Evolutionary conservation across 352 stramenopile genomes (phyloP), one percentile per base, ranked within the genome.

Genomic region (Phytophthora quininea): DNA sequence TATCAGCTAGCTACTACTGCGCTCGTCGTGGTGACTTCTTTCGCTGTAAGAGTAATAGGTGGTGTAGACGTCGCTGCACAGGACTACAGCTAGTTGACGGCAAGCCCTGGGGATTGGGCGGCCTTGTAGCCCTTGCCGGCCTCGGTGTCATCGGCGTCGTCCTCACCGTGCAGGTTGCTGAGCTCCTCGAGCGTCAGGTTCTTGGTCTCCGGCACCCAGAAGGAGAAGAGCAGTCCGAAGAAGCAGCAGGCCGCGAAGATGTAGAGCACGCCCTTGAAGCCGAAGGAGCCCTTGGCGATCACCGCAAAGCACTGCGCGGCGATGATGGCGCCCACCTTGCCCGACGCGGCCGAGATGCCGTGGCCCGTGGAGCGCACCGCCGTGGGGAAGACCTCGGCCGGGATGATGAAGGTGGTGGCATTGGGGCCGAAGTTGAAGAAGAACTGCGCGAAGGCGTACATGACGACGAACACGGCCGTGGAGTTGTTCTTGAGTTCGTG

Each of bases 391-490:
- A 93, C 76, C 67, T 96, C 89, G 4, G 88, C 82, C 1, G 89
- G 86, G 60, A 96, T 90, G 54, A 97, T 84, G 73, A 96, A 97
- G 14, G 89, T 97, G 14, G 89, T 96, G 43, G 79, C 71, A 67
- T 90, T 90, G 46, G 85, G 83, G 1, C 83, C 82, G 64, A 93
- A 89, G 63, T 88, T 85, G 67, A 85, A 84, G 55, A 84, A 84
- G 66, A 88, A 84, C 60, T 84, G 74, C 50, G 79, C 73, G 54
- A 88, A 79, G 55, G 71, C 60, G 69, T 85, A 82, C 58, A 86
- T 78, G 58, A 83, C 68, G 30, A 86, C 73, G 56, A 86, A 84
- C 5, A 80, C 24, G 37, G 71, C 61, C 49, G 53, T 74, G 62
- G 61, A 64, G 54, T 76, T 52, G 9, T 52, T 68, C 63, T 68